A percentile compares a stretch with the other conserved stretches of the same genome.
Conservation (phyloP, 257 asterid genomes). For the Knoxia roxburghii region DNA sequence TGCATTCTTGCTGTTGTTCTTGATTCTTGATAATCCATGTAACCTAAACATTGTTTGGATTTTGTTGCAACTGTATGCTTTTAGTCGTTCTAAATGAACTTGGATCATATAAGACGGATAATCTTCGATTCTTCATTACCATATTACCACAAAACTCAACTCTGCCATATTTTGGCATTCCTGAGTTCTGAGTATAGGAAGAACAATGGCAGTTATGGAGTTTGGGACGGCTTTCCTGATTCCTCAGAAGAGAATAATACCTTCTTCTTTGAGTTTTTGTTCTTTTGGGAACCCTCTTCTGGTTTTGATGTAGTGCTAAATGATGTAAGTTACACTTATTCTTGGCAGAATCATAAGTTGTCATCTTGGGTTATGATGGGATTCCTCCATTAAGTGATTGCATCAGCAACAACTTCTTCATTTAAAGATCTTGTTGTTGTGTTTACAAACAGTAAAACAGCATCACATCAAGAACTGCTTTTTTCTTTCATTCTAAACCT, state of each 20-base stretch:
- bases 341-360: too few relatives aligned
- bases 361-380: constrained; percentile 21
- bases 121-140: neutral
- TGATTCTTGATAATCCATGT: neutral
- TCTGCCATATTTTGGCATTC: too few relatives aligned
- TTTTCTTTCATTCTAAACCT: neutral
- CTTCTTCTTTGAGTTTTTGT: too few relatives aligned
- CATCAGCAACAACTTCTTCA: constrained; percentile 17
- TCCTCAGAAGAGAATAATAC: neutral
- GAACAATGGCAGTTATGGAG: neutral
- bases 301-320: constrained; percentile 1
- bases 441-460: neutral
- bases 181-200: neutral
- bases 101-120: neutral
- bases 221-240: neutral
- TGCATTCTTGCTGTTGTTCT: constrained; percentile 1
- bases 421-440: neutral
- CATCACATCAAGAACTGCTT: neutral
- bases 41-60: neutral
- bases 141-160: neutral
- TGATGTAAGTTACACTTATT: constrained; percentile 2
- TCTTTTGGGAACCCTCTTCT: too few relatives aligned
- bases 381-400: constrained; percentile 18
- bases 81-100: neutral
- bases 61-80: neutral